Percentiles rank a stretch among this genome's conserved stretches.
Conservation (phyloP, 139 green algal genomes). For the Picochlorum sp. region DNA sequence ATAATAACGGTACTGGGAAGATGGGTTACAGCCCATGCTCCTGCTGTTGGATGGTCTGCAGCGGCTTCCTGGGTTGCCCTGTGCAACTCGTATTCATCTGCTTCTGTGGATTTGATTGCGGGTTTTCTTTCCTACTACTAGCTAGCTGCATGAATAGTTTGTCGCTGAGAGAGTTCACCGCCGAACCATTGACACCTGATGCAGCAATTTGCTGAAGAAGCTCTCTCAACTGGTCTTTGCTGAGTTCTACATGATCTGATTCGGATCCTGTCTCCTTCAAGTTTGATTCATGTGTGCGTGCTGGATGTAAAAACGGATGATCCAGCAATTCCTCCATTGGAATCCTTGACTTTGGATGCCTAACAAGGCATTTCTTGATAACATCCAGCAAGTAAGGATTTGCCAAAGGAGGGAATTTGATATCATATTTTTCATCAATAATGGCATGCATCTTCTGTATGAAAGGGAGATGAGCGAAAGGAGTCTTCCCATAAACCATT, state of each 20-base stretch:
- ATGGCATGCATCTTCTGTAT: constrained; percentile 93
- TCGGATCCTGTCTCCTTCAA: too few relatives aligned
- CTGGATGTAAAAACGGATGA: constrained; percentile 75
- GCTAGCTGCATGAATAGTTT: background rate
- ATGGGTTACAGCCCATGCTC: too few relatives aligned
- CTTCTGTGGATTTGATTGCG: background rate
- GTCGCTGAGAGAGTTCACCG: background rate
- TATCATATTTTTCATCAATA: constrained; percentile 54
- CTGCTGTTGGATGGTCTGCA: too few relatives aligned
- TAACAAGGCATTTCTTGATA: constrained; percentile 75
- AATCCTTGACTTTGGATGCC: constrained; percentile 65
- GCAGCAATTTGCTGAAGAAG: constrained; percentile 29
- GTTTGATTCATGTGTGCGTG: background rate
- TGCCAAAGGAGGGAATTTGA: constrained; percentile 45
- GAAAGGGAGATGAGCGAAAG: constrained; percentile 71
- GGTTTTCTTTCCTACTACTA: background rate
- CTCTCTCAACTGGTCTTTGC: constrained; percentile 51
- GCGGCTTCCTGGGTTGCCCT: too few relatives aligned
- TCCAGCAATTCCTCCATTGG: constrained; percentile 80
- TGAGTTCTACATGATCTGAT: constrained; percentile 22
- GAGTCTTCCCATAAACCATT: constrained; percentile 85
- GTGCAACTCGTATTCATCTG: background rate
- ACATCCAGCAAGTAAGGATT: constrained; percentile 60
- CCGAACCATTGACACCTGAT: background rate
- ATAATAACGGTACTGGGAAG: too few relatives aligned